phyloP scores from a whole-genome alignment of 2,329 filamentous ascomycete genomes.

The Cercospora zeae-maydis region DNA sequence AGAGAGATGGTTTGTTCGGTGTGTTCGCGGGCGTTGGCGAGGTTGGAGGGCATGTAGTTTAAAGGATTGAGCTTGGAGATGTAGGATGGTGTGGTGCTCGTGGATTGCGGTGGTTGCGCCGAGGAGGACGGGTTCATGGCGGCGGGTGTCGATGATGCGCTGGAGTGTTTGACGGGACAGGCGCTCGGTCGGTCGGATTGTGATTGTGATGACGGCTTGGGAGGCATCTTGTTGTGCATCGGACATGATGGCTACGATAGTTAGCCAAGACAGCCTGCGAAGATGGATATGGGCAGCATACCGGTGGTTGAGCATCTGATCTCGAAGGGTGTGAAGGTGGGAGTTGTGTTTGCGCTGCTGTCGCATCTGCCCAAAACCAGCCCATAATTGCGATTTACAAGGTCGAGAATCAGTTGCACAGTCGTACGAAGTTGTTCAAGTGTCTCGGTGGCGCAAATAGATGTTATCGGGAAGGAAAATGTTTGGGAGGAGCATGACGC shows the following conservation, averaged over 20 bases:
- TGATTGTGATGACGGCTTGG: conserved; percentile 30
- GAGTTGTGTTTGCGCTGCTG: conserved; percentile 46
- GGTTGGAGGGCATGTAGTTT: conserved; percentile 85
- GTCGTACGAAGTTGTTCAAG: background rate
- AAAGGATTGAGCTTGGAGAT: conserved; percentile 70
- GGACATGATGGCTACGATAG: conserved; percentile 60
- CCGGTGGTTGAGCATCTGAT: conserved; percentile 53
- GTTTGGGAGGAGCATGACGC: conserved; percentile 11
- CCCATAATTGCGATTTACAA: conserved; percentile 50
- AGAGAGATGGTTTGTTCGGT: conserved; percentile 69
- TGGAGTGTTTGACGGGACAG: conserved; percentile 49
- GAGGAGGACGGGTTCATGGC: conserved; percentile 33
- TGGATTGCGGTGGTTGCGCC: conserved; percentile 24
- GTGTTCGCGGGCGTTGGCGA: conserved; percentile 72
- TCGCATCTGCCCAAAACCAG: conserved; percentile 66
- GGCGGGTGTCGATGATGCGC: conserved; percentile 41
- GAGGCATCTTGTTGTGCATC: conserved; percentile 56
- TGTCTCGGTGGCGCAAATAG: conserved; percentile 1
- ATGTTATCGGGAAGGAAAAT: conserved; percentile 7
- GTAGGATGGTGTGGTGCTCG: conserved; percentile 44
- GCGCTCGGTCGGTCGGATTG: conserved; percentile 43
- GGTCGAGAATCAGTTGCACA: background rate
- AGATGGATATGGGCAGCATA: conserved; percentile 37
- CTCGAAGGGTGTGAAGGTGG: conserved; percentile 39
- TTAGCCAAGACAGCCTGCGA: conserved; percentile 14